A percentile compares a stretch with the other conserved stretches of the same genome.
Conservation (phyloP, 192 early-diverging fungal genomes). For the Linnemannia hyalina region DNA sequence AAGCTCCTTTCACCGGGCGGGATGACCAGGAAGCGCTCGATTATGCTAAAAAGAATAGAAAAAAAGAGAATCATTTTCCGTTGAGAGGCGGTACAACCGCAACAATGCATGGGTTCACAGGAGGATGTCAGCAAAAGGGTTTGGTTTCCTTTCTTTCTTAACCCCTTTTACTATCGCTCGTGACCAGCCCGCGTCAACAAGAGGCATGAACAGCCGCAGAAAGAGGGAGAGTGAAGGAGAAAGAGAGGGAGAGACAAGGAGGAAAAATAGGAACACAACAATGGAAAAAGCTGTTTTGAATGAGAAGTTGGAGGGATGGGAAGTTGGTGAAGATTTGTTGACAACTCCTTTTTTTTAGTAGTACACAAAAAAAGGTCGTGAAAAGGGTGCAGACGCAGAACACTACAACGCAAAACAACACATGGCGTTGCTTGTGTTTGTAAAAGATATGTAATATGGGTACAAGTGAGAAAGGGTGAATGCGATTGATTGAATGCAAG, state of each 20-base stretch:
- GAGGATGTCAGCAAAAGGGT: background rate
- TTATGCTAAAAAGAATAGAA: background rate
- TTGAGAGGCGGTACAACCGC: constrained; percentile 6
- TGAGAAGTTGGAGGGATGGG: background rate
- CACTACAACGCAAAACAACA: background rate
- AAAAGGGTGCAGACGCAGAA: background rate
- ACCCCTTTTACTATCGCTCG: background rate
- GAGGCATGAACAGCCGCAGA: background rate
- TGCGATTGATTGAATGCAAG: background rate
- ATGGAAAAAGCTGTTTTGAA: background rate
- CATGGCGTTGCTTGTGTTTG: background rate
- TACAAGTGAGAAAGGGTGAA: background rate
- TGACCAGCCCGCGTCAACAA: background rate
- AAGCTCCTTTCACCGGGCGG: background rate
- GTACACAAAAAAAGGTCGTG: background rate
- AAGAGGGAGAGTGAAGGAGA: background rate
- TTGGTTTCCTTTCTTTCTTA: background rate
- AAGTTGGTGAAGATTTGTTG: background rate
- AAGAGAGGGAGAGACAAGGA: background rate
- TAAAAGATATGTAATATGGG: background rate
- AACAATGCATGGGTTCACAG: constrained; percentile 3
- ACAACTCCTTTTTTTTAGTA: background rate
- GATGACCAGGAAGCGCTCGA: background rate
- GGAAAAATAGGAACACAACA: background rate
- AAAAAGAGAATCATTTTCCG: background rate